These are phyloP conservation scores for Tricholoma sp. DNA, from an alignment of 768 basidiomycete species.

Conservation along the genomic window DNA sequence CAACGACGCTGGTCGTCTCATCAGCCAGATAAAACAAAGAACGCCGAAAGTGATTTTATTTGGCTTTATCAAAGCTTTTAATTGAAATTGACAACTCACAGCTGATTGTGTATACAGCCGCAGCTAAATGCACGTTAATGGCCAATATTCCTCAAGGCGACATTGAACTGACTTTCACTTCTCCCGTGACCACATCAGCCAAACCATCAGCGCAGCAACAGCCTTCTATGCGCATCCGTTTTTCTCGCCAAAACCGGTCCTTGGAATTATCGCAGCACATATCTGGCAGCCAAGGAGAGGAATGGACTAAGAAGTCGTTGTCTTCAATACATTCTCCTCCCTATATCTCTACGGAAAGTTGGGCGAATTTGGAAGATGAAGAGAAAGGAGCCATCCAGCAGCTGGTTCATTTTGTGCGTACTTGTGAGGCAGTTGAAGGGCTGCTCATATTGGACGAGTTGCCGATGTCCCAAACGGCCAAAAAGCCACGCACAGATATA, in stretches of 20 bases:
- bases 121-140: conserved; percentile 46
- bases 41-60: conserved; percentile 41
- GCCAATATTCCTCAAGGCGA: conserved; percentile 44
- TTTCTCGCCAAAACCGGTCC: conserved; percentile 27
- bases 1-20: conserved; percentile 36
- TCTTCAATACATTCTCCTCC: conserved; percentile 16
- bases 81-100: conserved; percentile 16
- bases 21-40: conserved; percentile 45
- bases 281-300: conserved; percentile 25
- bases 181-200: conserved; percentile 3
- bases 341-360: conserved; percentile 19
- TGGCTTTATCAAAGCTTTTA: background rate
- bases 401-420: conserved; percentile 21
- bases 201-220: background rate
- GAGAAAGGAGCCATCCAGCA: conserved; percentile 23
- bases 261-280: conserved; percentile 32
- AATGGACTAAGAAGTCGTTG: conserved; percentile 36
- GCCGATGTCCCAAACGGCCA: background rate
- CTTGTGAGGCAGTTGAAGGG: conserved; percentile 19
- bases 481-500: background rate
- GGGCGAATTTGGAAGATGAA: conserved; percentile 18
- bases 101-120: conserved; percentile 36
- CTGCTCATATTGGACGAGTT: conserved; percentile 2
- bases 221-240: conserved; percentile 32
- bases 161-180: conserved; percentile 36